These are phyloP conservation scores for Hirsutella thompsonii DNA, from an alignment of 2,329 filamentous ascomycete genomes.

Conservation along the genomic window DNA sequence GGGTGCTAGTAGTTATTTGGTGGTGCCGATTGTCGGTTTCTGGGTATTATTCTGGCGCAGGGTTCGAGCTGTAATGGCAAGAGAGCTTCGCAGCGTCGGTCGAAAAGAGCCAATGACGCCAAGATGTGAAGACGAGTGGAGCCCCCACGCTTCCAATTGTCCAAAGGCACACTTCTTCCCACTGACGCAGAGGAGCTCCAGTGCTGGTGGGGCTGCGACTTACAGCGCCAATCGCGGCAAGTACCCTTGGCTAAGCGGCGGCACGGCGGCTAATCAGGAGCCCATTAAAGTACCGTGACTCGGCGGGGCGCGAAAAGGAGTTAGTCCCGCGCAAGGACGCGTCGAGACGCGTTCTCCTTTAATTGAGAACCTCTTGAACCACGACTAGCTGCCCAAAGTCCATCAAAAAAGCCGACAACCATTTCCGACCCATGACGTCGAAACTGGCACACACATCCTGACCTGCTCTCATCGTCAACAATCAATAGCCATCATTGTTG, in stretches of 20 bases:
- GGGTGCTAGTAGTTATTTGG: too few relatives aligned
- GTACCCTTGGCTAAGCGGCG: background rate
- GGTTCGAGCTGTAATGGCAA: too few relatives aligned
- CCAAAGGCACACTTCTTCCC: too few relatives aligned
- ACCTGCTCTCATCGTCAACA: background rate
- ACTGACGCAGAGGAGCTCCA: background rate
- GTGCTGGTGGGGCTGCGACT: background rate
- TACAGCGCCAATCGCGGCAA: too few relatives aligned
- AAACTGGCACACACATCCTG: background rate
- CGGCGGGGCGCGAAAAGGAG: constrained; percentile 5
- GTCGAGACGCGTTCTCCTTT: constrained; percentile 19
- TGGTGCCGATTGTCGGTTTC: too few relatives aligned
- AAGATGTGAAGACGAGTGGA: too few relatives aligned
- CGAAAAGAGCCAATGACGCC: constrained; percentile 1
- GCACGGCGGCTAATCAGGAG: constrained; percentile 3
- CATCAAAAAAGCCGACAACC: too few relatives aligned
- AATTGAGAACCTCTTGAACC: background rate
- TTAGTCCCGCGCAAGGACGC: constrained; percentile 8
- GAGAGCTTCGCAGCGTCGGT: too few relatives aligned
- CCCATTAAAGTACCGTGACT: constrained; percentile 19
- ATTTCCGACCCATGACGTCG: background rate
- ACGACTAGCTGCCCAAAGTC: too few relatives aligned
- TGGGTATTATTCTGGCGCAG: too few relatives aligned
- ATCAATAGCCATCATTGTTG: background rate
- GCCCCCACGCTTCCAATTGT: too few relatives aligned